Conservation (phyloP, 2,329 filamentous ascomycete species). For the Cladophialophora exuberans region DNA sequence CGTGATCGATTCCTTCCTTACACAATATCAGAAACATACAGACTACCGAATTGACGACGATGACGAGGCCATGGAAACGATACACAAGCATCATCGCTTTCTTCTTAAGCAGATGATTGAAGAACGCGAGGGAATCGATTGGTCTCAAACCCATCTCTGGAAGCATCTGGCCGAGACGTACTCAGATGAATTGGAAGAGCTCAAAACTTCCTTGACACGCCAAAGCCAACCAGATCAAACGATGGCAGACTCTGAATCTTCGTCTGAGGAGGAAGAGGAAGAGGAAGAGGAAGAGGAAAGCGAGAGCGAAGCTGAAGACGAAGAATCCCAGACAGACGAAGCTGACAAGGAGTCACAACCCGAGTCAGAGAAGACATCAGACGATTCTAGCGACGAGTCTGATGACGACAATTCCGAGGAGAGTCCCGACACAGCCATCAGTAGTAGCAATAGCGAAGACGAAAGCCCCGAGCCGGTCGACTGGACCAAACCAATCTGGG, state of each 20-base stretch:
- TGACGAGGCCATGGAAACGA: constrained; percentile 51
- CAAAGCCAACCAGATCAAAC: constrained; percentile 20
- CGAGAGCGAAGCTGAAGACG: neutral
- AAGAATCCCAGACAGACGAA: neutral
- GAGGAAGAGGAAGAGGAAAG: constrained; percentile 12
- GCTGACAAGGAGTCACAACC: neutral
- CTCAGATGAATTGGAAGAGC: constrained; percentile 30
- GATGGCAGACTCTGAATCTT: constrained; percentile 35
- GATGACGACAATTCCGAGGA: constrained; percentile 35
- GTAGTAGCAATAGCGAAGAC: constrained; percentile 17
- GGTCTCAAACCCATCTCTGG: constrained; percentile 49
- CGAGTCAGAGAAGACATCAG: constrained; percentile 32
- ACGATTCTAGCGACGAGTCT: constrained; percentile 34
- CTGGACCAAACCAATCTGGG: constrained; percentile 34
- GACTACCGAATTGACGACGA: constrained; percentile 42
- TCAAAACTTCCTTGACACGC: constrained; percentile 21
- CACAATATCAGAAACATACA: constrained; percentile 34
- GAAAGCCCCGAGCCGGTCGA: constrained; percentile 25
- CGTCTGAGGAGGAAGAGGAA: constrained; percentile 33
- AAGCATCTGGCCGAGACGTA: constrained; percentile 49
- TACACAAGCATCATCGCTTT: constrained; percentile 50
- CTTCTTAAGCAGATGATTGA: constrained; percentile 53
- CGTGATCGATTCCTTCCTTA: constrained; percentile 33
- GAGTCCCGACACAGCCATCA: constrained; percentile 15
- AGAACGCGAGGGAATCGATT: constrained; percentile 48